Base-by-base conservation (phyloP, 352 stramenopile species). In the Phytophthora parvispora region DNA sequence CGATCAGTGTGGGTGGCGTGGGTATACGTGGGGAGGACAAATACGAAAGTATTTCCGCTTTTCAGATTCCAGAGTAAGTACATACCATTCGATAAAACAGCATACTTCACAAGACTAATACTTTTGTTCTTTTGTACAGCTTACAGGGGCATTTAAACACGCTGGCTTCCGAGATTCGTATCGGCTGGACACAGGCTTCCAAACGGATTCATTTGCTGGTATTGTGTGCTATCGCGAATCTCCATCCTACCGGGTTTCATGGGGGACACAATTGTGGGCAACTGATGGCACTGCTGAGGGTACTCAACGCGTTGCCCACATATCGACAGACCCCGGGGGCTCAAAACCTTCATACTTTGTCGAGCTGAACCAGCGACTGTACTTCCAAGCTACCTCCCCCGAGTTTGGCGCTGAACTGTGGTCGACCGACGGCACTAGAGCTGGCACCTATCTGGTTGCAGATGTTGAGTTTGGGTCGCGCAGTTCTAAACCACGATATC, bases 131-230 rank as follows among this genome's bases (percentile, higher is more conserved):
- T 69, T 25, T 50, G 20, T 61, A n/a, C 18, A 90, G 61, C 56
- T 47, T 25, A 98, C 89, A 4, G 89, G 88, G 8, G 87, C 87
- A 6, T 97, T 87, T 67, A 97, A 98, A 62, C 77, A 97, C 69
- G 83, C 84, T n/a, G 90, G 89, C 8, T 84, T 82, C 49, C 78
- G 80, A 47, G 90, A 97, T 52, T 87, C 85, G 34, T 90, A 89
- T 58, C 81, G 77, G 8, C 32, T 84, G 5, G 78, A 91, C 60
- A 77, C 73, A 7, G 84, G 73, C 2, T 83, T 90, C 47, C 43
- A 82, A 29, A 86, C 70, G 4, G 51, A 72, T 10, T 29, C 62
- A 6, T 98, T 98, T 67, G 91, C 89, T 28, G 92, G 92, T 1
- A 82, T 95, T 57, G 69, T 98, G 4, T 98, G 92, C 53, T 63